Percentiles rank a stretch among this genome's conserved stretches.
These are phyloP conservation scores for Nothophoma quercina DNA, from an alignment of 2,329 filamentous ascomycete genomes.

Conservation along the genomic window DNA sequence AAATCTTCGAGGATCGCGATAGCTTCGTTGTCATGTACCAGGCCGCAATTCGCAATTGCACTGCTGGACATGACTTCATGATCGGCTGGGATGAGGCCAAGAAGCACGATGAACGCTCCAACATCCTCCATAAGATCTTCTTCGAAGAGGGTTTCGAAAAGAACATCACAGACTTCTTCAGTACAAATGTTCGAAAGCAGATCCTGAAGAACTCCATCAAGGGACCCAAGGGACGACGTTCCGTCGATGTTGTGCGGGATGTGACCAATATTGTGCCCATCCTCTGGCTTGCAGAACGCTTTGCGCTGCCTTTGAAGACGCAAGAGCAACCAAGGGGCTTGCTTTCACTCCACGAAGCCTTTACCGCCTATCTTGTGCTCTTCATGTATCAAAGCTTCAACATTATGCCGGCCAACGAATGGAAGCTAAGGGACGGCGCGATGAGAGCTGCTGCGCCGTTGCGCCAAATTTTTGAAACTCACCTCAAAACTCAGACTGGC, in stretches of 20 bases:
- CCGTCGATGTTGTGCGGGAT: conserved; percentile 67
- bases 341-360: conserved; percentile 56
- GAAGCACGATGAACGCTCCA: conserved; percentile 48
- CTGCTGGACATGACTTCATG: conserved; percentile 64
- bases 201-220: conserved; percentile 57
- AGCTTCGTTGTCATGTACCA: conserved; percentile 58
- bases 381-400: conserved; percentile 68
- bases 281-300: conserved; percentile 68
- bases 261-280: conserved; percentile 73
- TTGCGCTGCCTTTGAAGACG: conserved; percentile 73
- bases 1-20: conserved; percentile 58
- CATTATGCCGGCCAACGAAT: conserved; percentile 58
- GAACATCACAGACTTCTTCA: conserved; percentile 71
- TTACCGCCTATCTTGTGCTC: conserved; percentile 67
- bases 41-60: conserved; percentile 70
- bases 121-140: conserved; percentile 58
- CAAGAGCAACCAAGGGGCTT: conserved; percentile 65
- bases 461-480: conserved; percentile 71
- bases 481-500: conserved; percentile 69
- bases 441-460: conserved; percentile 65
- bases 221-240: conserved; percentile 54
- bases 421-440: conserved; percentile 57
- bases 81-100: conserved; percentile 52
- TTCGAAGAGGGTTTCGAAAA: conserved; percentile 69
- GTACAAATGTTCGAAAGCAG: conserved; percentile 54